Evolutionary conservation across 2,329 filamentous ascomycete species (phyloP), one percentile per base, ranked within the genome.

Genomic region (Colletotrichum coccodes): DNA sequence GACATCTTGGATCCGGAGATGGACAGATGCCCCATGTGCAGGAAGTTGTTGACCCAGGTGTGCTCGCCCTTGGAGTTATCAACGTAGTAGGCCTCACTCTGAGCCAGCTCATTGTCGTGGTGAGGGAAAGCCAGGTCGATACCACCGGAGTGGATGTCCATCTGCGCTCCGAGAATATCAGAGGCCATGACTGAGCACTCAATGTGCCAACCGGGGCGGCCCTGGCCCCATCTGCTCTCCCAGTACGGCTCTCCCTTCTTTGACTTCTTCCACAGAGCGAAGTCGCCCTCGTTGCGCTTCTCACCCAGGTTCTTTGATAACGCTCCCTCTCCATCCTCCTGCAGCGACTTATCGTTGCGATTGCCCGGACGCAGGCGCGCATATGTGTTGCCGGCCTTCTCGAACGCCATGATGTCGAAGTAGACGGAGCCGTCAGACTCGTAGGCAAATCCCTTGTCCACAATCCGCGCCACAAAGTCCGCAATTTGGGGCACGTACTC

Each of bases 141-240:
- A 66, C 95, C 95, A 32, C 95, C 95, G 26, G 94, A 97, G 79
- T 98, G 95, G 61, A 98, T 93, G 78, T 98, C 95, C 85, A 98
- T 94, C 70, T 91, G 87, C 32, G 90, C 86, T 6, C 95, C 95
- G 1, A 98, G 83, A n/a, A 94, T 88, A 71, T 95, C 93, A 2
- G 93, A 95, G 0, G 95, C 94, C 95, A 98, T 98, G 18, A 94
- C 94, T 1, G 92, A 95, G 89, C 95, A 98, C 82, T 98, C 95
- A 75, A 98, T 98, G 77, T 98, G 95, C 95, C 95, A 98, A 21
- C 95, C 95, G 1, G 95, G 95, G 50, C 95, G 87, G 5, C 95
- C 95, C 64, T 90, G 86, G 5, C 95, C 94, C 95, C 95, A 98
- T 4, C 90, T 90, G 73, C 92, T 96, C 6, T 90, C 86, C 95